Conservation (phyloP, 768 basidiomycete genomes). For the Lentinus brumalis region DNA sequence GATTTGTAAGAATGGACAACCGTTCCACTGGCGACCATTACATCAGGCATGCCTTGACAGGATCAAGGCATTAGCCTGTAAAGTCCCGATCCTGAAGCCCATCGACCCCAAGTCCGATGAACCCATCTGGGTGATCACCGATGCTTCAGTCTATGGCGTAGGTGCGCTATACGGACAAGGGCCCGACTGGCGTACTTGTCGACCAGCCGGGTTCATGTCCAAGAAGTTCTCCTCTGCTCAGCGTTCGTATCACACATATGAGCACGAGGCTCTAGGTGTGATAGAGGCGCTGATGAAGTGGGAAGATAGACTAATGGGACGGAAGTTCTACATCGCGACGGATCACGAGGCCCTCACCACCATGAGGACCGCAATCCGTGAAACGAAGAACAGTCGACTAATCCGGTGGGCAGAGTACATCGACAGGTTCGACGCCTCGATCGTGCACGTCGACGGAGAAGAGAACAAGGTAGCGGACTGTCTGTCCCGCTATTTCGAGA, state of each 20-base stretch:
- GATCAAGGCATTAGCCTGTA: constrained; percentile 19
- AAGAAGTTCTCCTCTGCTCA: constrained; percentile 33
- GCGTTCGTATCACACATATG: constrained; percentile 24
- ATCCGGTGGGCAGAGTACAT: constrained; percentile 35
- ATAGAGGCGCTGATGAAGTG: constrained; percentile 30
- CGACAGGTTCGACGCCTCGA: constrained; percentile 29
- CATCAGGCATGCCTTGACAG: constrained; percentile 25
- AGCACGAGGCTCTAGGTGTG: constrained; percentile 20
- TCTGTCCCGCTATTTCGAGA: constrained; percentile 31
- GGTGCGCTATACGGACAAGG: constrained; percentile 32
- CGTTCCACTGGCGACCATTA: constrained; percentile 29
- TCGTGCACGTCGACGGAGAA: constrained; percentile 28
- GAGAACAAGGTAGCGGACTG: constrained; percentile 33
- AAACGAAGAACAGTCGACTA: constrained; percentile 24
- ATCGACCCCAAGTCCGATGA: constrained; percentile 14
- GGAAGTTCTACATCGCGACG: not conserved
- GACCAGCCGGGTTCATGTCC: constrained; percentile 33
- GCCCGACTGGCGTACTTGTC: constrained; percentile 24
- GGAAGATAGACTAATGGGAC: constrained; percentile 36
- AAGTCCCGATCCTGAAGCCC: constrained; percentile 19
- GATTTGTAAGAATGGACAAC: constrained; percentile 31
- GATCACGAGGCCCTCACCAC: constrained; percentile 30
- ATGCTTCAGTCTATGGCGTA: constrained; percentile 23
- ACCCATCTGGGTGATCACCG: constrained; percentile 27
- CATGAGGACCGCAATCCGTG: constrained; percentile 14